These are phyloP conservation scores for Fusarium illudens DNA, from an alignment of 2,329 filamentous ascomycete species.

Conservation along the genomic window DNA sequence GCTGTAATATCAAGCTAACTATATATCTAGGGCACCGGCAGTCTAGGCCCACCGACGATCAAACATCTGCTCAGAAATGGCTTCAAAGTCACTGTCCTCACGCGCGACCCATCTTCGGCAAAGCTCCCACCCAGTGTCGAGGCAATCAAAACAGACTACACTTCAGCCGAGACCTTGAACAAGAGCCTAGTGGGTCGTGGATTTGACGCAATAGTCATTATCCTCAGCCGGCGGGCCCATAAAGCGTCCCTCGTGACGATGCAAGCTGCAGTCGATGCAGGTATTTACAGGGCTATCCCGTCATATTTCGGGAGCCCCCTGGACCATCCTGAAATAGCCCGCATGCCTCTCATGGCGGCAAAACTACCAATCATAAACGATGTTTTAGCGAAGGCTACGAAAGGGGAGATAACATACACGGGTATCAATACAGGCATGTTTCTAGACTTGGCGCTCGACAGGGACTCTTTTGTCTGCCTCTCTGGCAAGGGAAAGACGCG, in stretches of 20 bases:
- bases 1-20: not conserved
- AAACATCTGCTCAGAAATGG: not conserved
- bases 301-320: constrained; percentile 6
- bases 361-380: constrained; percentile 3
- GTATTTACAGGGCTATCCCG: not conserved
- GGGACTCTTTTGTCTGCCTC: constrained; percentile 1
- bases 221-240: constrained; percentile 2
- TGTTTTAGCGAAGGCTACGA: not conserved
- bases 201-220: constrained; percentile 11
- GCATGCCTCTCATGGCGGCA: constrained; percentile 7
- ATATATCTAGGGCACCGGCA: not conserved
- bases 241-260: not conserved
- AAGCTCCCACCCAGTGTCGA: not conserved
- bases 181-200: not conserved
- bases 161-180: not conserved
- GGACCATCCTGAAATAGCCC: not conserved
- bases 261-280: constrained; percentile 1
- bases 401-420: constrained; percentile 1
- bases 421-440: constrained; percentile 15
- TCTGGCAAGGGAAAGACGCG: not conserved
- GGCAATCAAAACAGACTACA: not conserved
- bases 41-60: not conserved
- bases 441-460: constrained; percentile 6
- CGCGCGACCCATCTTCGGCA: not conserved
- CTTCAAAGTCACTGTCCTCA: constrained; percentile 9